Base-by-base conservation (phyloP, 2,329 filamentous ascomycete species). In the Fulvia fulva region DNA sequence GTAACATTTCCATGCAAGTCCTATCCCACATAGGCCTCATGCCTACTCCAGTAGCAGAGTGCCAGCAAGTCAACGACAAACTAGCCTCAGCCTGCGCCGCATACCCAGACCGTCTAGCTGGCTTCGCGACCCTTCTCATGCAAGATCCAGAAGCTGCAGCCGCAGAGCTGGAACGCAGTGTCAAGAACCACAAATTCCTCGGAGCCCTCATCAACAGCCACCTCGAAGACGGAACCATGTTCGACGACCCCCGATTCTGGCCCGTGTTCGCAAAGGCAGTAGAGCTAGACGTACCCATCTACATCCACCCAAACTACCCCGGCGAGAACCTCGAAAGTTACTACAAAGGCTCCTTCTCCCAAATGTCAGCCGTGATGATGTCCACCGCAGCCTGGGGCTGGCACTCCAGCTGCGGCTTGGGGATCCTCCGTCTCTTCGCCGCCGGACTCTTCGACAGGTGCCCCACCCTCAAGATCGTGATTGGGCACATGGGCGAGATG, bases 401-500 rank as follows among this genome's bases (percentile, higher is more conserved):
- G 76, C 81, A 83, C 63, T 65, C 67, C 5, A 74, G 79, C 5
- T 77, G 76, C 1, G 80, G 74, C 0, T 63, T 81, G 41, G 76
- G 78, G 41, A 61, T 82, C 8, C 59, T 82, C n/a, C 70, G 73
- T 14, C 73, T 85, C 3, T 84, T 76, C 60, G 75, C 78, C 0
- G 70, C 74, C 0, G 81, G 81, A 0, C 61, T 83, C 1, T 85
- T 85, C 60, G 82, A 84, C 65, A 67, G 71, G 1, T 79, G 77
- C 37, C 81, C 81, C 0, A 68, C 64, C 9, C 63, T 85, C 12
- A 83, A 83, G 62, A 70, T 85, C 34, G 68, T 84, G 1, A 69
- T 83, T 41, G 80, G 80, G 0, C 80, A 82, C 65, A 78, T 81
- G 74, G 80, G 80, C 7, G 80, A 83, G 69, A 76, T 81, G 73